Evolutionary conservation across 75 land plant genomes (phyloP), one percentile per base, ranked within the genome.

Genomic region (Pinus albicaulis): DNA sequence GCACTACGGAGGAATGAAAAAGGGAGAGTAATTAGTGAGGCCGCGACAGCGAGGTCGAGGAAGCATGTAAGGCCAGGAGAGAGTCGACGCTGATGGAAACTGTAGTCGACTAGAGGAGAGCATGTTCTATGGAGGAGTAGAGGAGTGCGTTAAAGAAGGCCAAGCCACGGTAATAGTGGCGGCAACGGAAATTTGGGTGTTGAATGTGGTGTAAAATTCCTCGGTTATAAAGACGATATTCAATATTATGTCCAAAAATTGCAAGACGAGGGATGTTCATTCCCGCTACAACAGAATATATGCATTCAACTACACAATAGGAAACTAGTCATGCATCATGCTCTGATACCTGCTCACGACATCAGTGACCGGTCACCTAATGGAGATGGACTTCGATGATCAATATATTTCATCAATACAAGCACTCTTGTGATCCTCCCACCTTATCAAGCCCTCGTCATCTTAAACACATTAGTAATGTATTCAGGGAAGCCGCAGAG

Each of bases 131-230:
- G n/a, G n/a, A n/a, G n/a, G n/a, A n/a, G n/a, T n/a, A n/a, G n/a
- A n/a, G n/a, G n/a, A n/a, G n/a, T n/a, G n/a, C n/a, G n/a, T n/a
- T n/a, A n/a, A n/a, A n/a, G n/a, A n/a, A n/a, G n/a, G n/a, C n/a
- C n/a, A n/a, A n/a, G n/a, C n/a, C n/a, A n/a, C n/a, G 26, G 62
- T 12, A 17, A 36, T 14, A 8, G 76, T 5, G 22, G 62, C 59
- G 83, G 74, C 53, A 31, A 66, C 69, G 77, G 70, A 78, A 22
- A 75, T 92, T 3, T 73, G 84, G 22, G 98, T 88, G 14, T 85
- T 95, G 79, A 95, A 93, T 80, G 98, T 95, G 81, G 98, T 96
- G 81, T 96, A 95, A 89, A 95, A 95, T 89, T 96, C 98, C 22
- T 93, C 96, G 48, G 98, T 93, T 76, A 96, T 96, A 59, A 95